A percentile compares a stretch with the other conserved stretches of the same genome.
These are phyloP conservation scores for Inga leiocalycina DNA, from an alignment of 306 rosid genomes.

Conservation along the genomic window DNA sequence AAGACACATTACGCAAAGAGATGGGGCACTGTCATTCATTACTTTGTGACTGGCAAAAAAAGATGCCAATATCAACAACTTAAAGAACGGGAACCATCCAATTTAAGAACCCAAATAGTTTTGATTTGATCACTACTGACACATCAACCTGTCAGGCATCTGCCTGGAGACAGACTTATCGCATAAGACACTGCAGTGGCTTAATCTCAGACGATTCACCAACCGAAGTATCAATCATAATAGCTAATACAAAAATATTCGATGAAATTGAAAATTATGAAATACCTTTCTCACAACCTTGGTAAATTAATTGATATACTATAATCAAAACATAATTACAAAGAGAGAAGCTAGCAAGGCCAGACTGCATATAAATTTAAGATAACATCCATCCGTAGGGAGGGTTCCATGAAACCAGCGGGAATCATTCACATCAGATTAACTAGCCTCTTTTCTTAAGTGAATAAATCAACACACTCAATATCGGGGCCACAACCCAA, in stretches of 20 bases:
- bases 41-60: background rate
- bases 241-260: background rate
- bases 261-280: background rate
- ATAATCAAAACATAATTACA: slow-evolving; percentile 17
- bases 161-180: background rate
- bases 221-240: background rate
- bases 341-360: background rate
- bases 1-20: background rate
- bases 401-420: slow-evolving; percentile 15
- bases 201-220: slow-evolving; percentile 9
- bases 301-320: background rate
- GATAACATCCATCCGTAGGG: background rate
- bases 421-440: background rate
- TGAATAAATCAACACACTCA: background rate
- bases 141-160: background rate
- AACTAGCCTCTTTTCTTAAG: background rate
- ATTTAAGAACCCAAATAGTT: background rate
- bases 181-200: slow-evolving; percentile 16
- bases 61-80: background rate
- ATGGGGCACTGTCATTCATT: background rate
- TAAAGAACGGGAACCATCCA: background rate
- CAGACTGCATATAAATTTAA: background rate
- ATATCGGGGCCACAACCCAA: background rate
- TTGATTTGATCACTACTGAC: background rate
- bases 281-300: background rate